Conservation (phyloP, 257 asterid genomes). For the Solanum chmielewskii region DNA sequence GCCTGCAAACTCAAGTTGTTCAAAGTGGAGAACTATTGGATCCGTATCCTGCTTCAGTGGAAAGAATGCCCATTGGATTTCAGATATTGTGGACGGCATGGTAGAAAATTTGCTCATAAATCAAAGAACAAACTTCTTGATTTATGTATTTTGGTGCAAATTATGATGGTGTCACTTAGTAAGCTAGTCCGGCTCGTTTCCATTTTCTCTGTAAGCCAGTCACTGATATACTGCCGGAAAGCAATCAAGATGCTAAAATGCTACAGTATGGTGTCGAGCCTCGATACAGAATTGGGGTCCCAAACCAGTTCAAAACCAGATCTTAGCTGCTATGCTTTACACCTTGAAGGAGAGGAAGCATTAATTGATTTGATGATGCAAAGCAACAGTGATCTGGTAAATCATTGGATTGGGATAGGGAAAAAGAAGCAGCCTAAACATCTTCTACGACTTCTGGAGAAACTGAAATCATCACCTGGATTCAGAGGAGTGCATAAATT, state of each 20-base stretch:
- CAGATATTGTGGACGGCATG: slow-evolving; percentile 23
- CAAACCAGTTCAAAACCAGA: slow-evolving; percentile 20
- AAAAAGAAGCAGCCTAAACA: slow-evolving; percentile 43
- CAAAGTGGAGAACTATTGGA: slow-evolving; percentile 58
- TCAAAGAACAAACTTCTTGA: slow-evolving; percentile 23
- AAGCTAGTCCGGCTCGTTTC: slow-evolving; percentile 46
- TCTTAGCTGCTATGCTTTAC: slow-evolving; percentile 46
- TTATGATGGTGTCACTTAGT: slow-evolving; percentile 42
- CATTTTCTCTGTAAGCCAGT: slow-evolving; percentile 15
- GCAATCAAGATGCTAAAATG: slow-evolving; percentile 16
- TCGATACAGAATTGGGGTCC: slow-evolving; percentile 21
- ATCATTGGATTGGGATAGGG: slow-evolving; percentile 54
- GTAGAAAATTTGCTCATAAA: slow-evolving; percentile 35
- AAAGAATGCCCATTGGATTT: slow-evolving; percentile 41
- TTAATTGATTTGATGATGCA: slow-evolving; percentile 50
- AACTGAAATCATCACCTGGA: slow-evolving; percentile 24
- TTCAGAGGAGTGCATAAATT: slow-evolving; percentile 51
- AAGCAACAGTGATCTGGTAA: slow-evolving; percentile 32
- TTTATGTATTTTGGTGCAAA: slow-evolving; percentile 42
- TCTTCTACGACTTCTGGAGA: slow-evolving; percentile 36
- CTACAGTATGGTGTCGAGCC: neutral
- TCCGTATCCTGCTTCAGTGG: slow-evolving; percentile 22
- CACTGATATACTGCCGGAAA: slow-evolving; percentile 17
- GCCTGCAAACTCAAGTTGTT: slow-evolving; percentile 4
- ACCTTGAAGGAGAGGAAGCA: slow-evolving; percentile 72